These are phyloP conservation scores for Pyronema domesticum DNA, from an alignment of 495 filamentous ascomycete species.

Conservation along the genomic window DNA sequence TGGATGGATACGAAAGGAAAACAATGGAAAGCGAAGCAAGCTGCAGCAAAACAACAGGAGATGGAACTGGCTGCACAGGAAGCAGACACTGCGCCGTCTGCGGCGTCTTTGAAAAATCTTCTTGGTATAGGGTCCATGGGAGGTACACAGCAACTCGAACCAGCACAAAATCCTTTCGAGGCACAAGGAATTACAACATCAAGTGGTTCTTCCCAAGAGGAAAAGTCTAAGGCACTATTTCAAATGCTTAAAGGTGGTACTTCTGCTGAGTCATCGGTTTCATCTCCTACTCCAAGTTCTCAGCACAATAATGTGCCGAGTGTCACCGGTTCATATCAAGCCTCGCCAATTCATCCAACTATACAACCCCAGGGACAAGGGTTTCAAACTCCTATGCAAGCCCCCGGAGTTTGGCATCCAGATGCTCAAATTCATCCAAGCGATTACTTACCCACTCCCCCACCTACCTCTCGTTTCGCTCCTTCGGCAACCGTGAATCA, in stretches of 20 bases:
- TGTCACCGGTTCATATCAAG: background rate
- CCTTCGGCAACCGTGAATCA: background rate
- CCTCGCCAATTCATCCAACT: background rate
- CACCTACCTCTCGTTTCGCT: slow-evolving; percentile 12
- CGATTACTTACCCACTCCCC: slow-evolving; percentile 7
- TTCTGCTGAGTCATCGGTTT: background rate
- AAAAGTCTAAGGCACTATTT: no score
- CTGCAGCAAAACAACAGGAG: slow-evolving; percentile 13
- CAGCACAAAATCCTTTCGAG: no score
- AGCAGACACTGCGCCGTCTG: slow-evolving; percentile 5
- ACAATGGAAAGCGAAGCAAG: slow-evolving; percentile 33
- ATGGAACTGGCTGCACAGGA: slow-evolving; percentile 5
- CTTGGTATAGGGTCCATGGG: slow-evolving; percentile 5
- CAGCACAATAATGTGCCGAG: background rate
- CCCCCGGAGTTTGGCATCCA: background rate
- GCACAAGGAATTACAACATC: no score
- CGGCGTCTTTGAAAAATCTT: slow-evolving; percentile 4
- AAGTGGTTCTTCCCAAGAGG: no score
- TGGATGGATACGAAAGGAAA: slow-evolving; percentile 75
- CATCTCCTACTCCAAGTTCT: background rate
- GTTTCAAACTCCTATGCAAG: background rate
- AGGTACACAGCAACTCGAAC: background rate
- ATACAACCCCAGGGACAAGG: background rate
- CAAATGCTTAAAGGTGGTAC: no score
- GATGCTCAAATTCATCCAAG: background rate